Evolutionary conservation across 2,329 filamentous ascomycete species (phyloP), one percentile per base, ranked within the genome.

Genomic region (Bipolaris sorokiniana): DNA sequence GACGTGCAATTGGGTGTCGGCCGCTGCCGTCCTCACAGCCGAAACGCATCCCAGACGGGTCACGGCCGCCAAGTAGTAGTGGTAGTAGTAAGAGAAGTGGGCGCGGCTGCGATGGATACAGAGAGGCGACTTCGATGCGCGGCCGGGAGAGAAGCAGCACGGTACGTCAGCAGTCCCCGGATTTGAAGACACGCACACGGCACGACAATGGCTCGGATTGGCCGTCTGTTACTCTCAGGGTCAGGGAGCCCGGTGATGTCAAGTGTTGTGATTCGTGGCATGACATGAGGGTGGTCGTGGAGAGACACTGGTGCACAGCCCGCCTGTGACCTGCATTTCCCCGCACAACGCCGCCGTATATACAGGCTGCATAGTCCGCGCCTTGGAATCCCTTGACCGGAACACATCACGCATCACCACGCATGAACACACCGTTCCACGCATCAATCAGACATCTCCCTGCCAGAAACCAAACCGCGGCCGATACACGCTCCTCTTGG

Each of bases 241-340:
- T 44, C 48, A 38, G 55, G 55, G 47, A 46, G 49, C 40, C 36
- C 37, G 36, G 54, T 51, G 49, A 56, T 49, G 60, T 63, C 58
- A 61, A 55, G 58, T 69, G 60, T 52, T 67, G 61, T 73, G 68
- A 73, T 75, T 71, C 65, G 71, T 74, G 67, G 72, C 58, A 54
- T 70, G 69, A 74, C 56, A 46, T 61, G 59, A 59, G 63, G 57
- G 50, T 46, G 48, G 57, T 50, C 56, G 69, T 72, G 66, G 68
- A 56, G 69, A 67, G 69, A 70, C 42, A 54, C 63, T 49, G 48
- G 22, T 44, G 64, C 62, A 65, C 63, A 69, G 65, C 64, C 62
- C 56, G 62, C 68, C 65, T 63, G 66, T 69, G 68, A 69, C 61
- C 59, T 66, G 42, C 51, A 28, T 51, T 63, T 67, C 65, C 64